phyloP scores from a whole-genome alignment of 2,329 filamentous ascomycete species.

The Orbilia javanica region DNA sequence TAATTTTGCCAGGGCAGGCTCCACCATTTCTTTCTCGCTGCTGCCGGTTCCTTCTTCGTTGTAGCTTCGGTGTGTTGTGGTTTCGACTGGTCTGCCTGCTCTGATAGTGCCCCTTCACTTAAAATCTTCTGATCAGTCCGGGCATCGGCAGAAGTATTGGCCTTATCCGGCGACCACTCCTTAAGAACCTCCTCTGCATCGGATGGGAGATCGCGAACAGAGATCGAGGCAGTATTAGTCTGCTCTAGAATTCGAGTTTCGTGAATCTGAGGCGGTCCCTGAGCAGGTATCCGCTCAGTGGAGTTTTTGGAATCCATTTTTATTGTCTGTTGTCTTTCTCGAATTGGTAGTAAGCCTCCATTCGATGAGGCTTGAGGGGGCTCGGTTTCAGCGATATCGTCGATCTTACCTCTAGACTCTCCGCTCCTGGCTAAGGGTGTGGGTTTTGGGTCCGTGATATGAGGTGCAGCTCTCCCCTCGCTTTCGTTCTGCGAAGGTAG shows the following conservation, averaged over 20 bases:
- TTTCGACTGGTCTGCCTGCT: not conserved
- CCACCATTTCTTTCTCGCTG: conserved; percentile 34
- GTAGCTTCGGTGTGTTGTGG: not conserved
- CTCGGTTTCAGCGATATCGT: not conserved
- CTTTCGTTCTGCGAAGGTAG: not conserved
- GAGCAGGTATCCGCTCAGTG: not conserved
- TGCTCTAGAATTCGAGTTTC: not conserved
- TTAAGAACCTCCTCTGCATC: not conserved
- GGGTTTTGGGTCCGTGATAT: too few relatives aligned
- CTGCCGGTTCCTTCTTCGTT: not conserved
- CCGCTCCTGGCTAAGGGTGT: not conserved
- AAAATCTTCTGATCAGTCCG: not conserved
- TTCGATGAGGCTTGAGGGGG: not conserved
- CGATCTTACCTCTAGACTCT: not conserved
- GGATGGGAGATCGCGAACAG: not conserved
- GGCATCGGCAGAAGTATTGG: not conserved
- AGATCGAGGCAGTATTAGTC: not conserved
- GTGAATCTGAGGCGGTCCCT: too few relatives aligned
- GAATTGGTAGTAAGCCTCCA: not conserved
- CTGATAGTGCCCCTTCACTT: not conserved
- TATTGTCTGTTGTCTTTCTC: not conserved
- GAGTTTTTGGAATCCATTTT: not conserved
- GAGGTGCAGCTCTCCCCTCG: not conserved
- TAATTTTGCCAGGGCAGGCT: conserved; percentile 26
- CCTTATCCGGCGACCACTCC: not conserved